Evolutionary conservation across 2,329 filamentous ascomycete species (phyloP).

Genomic region (Fusarium anguioides): DNA sequence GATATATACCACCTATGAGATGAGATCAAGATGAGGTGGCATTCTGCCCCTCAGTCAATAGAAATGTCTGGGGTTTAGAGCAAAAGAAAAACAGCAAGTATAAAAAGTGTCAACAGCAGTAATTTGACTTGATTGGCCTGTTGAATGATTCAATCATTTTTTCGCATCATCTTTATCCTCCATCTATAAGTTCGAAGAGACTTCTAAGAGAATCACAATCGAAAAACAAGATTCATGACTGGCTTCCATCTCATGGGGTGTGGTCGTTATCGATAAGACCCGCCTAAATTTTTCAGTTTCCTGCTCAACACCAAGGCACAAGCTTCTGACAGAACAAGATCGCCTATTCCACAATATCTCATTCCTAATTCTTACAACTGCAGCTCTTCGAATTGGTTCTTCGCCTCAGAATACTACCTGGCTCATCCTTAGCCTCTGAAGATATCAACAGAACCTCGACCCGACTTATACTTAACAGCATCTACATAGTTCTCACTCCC

Average conservation of each 20-base stretch:
- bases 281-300: conserved; percentile 48
- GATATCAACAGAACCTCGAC: not conserved
- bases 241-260: not conserved
- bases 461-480: not conserved
- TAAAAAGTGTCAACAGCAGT: not conserved
- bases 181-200: not conserved
- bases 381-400: not conserved
- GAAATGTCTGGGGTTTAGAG: not conserved
- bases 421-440: not conserved
- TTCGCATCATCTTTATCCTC: not conserved
- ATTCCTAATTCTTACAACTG: conserved; percentile 4
- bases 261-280: conserved; percentile 48
- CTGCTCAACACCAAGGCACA: conserved; percentile 38
- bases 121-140: not conserved
- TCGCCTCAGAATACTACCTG: not conserved
- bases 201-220: not conserved
- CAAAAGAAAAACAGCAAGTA: not conserved
- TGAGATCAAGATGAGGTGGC: not conserved
- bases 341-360: conserved; percentile 8
- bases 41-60: conserved; percentile 15
- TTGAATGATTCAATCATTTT: not conserved
- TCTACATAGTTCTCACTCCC: conserved; percentile 6
- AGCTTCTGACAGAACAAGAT: conserved; percentile 33
- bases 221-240: not conserved
- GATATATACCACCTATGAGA: not conserved